Conservation (phyloP, 2,329 filamentous ascomycete species). For the Colletotrichum coccodes region DNA sequence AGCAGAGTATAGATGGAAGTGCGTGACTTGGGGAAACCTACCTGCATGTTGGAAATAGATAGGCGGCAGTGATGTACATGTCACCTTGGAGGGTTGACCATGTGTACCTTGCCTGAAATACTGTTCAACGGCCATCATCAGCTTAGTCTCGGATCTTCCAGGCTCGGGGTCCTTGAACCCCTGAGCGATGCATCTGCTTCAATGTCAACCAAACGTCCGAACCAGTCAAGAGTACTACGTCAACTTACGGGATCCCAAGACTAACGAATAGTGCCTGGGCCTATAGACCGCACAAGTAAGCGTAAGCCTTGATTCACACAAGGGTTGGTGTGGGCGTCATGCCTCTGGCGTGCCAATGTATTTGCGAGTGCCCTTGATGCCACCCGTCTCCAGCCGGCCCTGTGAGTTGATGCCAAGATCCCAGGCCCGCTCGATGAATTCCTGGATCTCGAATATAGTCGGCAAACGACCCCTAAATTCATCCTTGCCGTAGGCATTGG, state of each 20-base stretch:
- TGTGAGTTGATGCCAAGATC: slow-evolving; percentile 82
- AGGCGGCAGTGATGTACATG: slow-evolving; percentile 78
- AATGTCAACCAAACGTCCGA: neutral
- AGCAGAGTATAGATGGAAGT: neutral
- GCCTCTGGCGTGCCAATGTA: slow-evolving; percentile 96
- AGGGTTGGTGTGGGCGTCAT: slow-evolving; percentile 35
- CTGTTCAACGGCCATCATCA: slow-evolving; percentile 75
- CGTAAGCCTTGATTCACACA: neutral
- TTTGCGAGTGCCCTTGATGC: slow-evolving; percentile 88
- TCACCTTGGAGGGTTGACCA: slow-evolving; percentile 68
- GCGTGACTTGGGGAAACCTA: slow-evolving; percentile 41
- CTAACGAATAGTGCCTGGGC: slow-evolving; percentile 82
- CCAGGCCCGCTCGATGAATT: slow-evolving; percentile 89
- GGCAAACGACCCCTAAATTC: slow-evolving; percentile 73
- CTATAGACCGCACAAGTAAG: slow-evolving; percentile 49
- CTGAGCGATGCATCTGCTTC: slow-evolving; percentile 67
- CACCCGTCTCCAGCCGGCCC: slow-evolving; percentile 84
- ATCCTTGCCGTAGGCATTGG: slow-evolving; percentile 65
- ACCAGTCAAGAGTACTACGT: neutral
- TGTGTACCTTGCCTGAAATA: slow-evolving; percentile 76
- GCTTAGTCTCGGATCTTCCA: slow-evolving; percentile 57
- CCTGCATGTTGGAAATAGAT: slow-evolving; percentile 90
- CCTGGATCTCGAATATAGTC: slow-evolving; percentile 83
- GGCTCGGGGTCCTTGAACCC: slow-evolving; percentile 63
- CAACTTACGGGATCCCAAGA: slow-evolving; percentile 71